Percentiles rank a stretch among this genome's conserved stretches.
These are phyloP conservation scores for Oryza rufipogon DNA, from an alignment of 176 grass and related monocot genomes.

Conservation along the genomic window DNA sequence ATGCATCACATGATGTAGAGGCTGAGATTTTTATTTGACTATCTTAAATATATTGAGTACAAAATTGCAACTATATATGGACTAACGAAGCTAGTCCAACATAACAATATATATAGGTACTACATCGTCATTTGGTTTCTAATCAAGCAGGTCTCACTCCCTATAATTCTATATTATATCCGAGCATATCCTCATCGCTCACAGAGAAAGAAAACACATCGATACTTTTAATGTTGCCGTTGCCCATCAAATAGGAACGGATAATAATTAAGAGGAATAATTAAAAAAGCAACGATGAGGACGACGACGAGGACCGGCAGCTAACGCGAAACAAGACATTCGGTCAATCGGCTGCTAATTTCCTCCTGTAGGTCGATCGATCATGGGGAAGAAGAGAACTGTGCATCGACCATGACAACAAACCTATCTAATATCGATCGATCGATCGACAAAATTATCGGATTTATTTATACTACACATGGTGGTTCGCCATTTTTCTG, in stretches of 20 bases:
- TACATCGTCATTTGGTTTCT: too few relatives aligned
- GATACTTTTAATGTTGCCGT: background rate
- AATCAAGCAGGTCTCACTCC: background rate
- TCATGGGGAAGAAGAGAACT: background rate
- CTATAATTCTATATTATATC: too few relatives aligned
- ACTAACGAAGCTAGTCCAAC: too few relatives aligned
- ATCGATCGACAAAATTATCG: background rate
- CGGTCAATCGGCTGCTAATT: background rate
- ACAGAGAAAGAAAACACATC: background rate
- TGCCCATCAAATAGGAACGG: background rate
- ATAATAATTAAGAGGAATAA: background rate
- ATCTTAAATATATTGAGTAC: too few relatives aligned
- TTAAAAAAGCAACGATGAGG: background rate
- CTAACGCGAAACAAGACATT: background rate
- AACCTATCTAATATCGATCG: background rate
- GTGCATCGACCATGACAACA: background rate
- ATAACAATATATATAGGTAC: too few relatives aligned
- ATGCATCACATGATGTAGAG: too few relatives aligned
- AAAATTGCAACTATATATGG: too few relatives aligned
- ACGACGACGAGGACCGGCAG: background rate
- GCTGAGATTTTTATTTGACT: too few relatives aligned
- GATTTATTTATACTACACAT: background rate
- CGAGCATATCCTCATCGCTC: too few relatives aligned
- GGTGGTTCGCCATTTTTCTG: background rate
- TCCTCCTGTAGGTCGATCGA: background rate